Evolutionary conservation across 495 filamentous ascomycete species (phyloP), one percentile per base, ranked within the genome.

Genomic region (Talaromyces borbonicus): DNA sequence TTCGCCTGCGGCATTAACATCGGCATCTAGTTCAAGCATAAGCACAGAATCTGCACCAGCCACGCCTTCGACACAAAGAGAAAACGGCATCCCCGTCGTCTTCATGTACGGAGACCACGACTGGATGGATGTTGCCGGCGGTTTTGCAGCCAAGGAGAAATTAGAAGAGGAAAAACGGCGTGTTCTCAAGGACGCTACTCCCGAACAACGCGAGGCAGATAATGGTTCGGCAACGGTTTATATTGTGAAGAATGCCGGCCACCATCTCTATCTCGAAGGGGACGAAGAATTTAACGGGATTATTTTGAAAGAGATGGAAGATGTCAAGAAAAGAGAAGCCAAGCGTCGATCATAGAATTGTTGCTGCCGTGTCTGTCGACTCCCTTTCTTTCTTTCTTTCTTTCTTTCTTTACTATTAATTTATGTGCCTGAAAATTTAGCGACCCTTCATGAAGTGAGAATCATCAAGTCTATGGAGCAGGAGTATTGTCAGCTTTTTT

Each of bases 91-190:
- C 43, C 92, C 92, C 0, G 71, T 95, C 24, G 76, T 96, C 8
- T 76, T 97, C 55, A 85, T 96, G 82, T 98, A 98, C 56, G 92
- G 92, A 46, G 88, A 95, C 55, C 78, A 89, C 55, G 92, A 98
- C 68, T 98, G 92, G 92, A 97, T 98, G 92, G 93, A 97, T 54
- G 78, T 90, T 9, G 76, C 77, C 0, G 93, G 90, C 12, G 92
- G 92, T 1, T 81, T 77, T 49, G 87, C 85, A 0, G 80, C 90
- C 0, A 77, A 83, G 55, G 73, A 87, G 63, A 92, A 86, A 66
- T 71, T 96, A 11, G 78, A 82, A 49, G 76, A 85, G 49, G 78
- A 82, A 49, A 75, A 75, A 48, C 65, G 62, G 16, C 71, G 74
- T 43, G 68, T 71, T 1, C 58, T 93, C 23, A 56, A 65, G 12